Conservation (phyloP, 176 grass and related monocot genomes). For the Thalia dealbata region DNA sequence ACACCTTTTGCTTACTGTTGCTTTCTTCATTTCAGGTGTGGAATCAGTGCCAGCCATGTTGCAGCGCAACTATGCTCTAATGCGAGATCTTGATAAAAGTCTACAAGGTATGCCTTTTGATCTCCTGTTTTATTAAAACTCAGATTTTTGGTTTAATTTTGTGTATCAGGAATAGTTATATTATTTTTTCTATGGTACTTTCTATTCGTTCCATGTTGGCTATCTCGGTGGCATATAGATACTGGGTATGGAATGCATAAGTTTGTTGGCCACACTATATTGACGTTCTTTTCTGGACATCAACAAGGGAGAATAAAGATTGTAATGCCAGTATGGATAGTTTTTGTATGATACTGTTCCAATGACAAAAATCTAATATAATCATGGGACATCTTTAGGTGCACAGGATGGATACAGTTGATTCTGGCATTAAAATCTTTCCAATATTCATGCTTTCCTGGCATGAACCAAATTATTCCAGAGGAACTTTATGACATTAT, state of each 20-base stretch:
- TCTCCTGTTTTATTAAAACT: background rate
- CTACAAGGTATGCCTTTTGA: constrained; percentile 37
- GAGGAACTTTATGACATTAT: no score
- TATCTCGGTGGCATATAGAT: background rate
- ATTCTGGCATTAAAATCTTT: no score
- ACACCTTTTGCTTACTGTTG: background rate
- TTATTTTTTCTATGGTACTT: background rate
- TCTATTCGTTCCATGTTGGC: background rate
- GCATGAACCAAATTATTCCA: no score
- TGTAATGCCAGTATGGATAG: no score
- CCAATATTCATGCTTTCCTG: no score
- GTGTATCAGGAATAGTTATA: background rate
- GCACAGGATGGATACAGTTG: no score
- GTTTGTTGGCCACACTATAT: background rate
- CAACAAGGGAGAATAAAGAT: no score
- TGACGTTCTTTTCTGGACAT: no score
- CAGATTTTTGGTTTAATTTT: background rate
- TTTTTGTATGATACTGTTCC: no score
- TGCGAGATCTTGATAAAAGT: constrained; percentile 70
- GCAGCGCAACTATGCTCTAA: constrained; percentile 59
- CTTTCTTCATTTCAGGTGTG: constrained; percentile 31
- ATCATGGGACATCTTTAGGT: no score
- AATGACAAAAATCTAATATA: no score
- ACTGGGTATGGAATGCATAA: background rate
- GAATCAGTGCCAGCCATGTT: constrained; percentile 68